Base-by-base conservation (phyloP, 1,139 yeast species). In the Yamadazyma diospyri region DNA sequence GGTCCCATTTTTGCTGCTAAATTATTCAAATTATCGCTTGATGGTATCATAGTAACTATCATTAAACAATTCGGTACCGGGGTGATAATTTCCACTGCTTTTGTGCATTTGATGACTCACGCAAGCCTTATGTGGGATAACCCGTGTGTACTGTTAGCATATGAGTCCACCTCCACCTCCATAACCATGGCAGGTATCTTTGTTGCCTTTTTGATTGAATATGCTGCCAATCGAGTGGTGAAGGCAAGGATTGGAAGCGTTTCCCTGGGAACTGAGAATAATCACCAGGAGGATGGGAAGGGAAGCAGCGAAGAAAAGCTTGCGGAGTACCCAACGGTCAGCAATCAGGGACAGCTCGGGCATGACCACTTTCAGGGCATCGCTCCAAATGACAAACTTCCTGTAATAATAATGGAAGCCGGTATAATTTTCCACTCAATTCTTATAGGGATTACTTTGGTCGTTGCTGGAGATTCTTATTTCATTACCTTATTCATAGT, bases 151-250 rank as follows among this genome's bases (percentile, higher is more conserved):
- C 29, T 24, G 7, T 18, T 50, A 5, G 12, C 30, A 4, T 55
- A 51, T 46, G 70, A 64, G 50, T 57, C 51, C 10, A 48, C 51
- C 20, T 52, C 57, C 6, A 49, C 65, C 9, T 55, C 64, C 5
- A 59, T 62, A 28, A 51, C 57, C 10, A 51, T 62, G 52, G 64
- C 61, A 1, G 64, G 66, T 3, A 40, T 61, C 5, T 51, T 59
- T 26, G 29, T 57, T 20, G 55, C 63, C 4, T 63, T 63, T 42
- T 29, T 54, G 11, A 39, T 61, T 22, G 69, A 64, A 17, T 48
- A 43, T 30, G n/a, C 40, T 21, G 38, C 35, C 23, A 33, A 33
- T 17, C 37, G 47, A 23, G 25, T 42, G n/a, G 24, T 36, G 32
- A 15, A 32, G 18, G 11, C 30, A 24, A 29, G 46, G 37, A n/a